These are phyloP conservation scores for Tetrapisispora namnaoensis DNA, from an alignment of 805 yeast species.

Conservation along the genomic window DNA sequence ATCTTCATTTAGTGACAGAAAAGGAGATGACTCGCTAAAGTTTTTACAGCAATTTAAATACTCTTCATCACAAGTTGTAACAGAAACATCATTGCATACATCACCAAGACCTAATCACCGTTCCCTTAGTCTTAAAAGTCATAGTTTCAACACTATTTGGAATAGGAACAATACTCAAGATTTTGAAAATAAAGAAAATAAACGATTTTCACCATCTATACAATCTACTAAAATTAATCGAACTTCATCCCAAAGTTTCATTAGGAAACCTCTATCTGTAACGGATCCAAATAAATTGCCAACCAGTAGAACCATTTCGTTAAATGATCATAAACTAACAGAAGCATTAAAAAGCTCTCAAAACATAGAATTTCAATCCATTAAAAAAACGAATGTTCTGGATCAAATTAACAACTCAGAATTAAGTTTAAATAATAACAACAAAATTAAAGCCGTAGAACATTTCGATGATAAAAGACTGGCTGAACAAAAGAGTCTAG, in stretches of 20 bases:
- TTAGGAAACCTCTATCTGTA: not conserved
- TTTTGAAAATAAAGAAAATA: not conserved
- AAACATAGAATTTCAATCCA: not conserved
- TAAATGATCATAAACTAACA: not conserved
- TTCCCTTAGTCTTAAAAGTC: not conserved
- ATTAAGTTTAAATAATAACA: not conserved
- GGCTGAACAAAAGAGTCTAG: too few species aligned
- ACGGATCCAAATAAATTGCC: not conserved
- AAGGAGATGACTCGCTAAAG: not conserved
- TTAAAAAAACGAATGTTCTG: not conserved
- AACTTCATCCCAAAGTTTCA: not conserved
- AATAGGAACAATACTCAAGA: not conserved
- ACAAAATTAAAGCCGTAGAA: not conserved
- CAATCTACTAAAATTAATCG: not conserved
- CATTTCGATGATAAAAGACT: too few species aligned
- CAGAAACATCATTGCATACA: not conserved
- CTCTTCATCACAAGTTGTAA: not conserved
- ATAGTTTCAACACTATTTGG: not conserved
- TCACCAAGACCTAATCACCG: not conserved
- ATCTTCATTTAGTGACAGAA: not conserved
- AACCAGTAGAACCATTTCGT: not conserved
- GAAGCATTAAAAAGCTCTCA: not conserved
- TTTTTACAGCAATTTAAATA: not conserved
- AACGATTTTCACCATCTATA: not conserved
- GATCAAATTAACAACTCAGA: not conserved